Evolutionary conservation across 495 filamentous ascomycete species (phyloP), one percentile per base, ranked within the genome.

Genomic region (Copromyces sp.): DNA sequence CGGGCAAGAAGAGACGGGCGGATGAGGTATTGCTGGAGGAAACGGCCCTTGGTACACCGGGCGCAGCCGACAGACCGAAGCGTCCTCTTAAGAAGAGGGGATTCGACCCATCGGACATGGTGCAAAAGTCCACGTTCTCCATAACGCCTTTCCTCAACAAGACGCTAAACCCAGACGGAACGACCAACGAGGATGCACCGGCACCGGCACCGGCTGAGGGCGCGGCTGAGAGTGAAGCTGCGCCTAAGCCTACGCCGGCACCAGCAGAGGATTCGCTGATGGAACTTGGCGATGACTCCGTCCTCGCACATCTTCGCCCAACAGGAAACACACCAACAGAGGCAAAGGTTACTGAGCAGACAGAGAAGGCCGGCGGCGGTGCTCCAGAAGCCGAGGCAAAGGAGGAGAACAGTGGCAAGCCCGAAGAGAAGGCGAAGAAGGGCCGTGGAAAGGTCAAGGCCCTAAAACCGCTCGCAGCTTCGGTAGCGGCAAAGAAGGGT

Each of bases 141-240:
- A 94, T 98, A 74, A 98, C 94, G 2, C 94, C 94, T 1, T 96
- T 94, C 80, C 82, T 98, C 39, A 96, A 95, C 82, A 90, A 92
- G 70, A 92, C 91, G 8, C 84, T 87, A 53, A 90, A 84, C 75
- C 81, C 82, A 70, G 59, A 65, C 14, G 53, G 53, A 16, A 65
- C 29, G 7, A 65, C 53, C 53, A 69, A 70, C 3, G 42, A 73
- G 39, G 74, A 75, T 9, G 53, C 35, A 39, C 37, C 47, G 29
- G 16, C 35, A 39, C 37, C 47, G 29, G 16, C 47, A 14, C 12
- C 37, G 45, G 71, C 35, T 14, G 69, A 29, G 20, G 29, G 38
- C 4, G 38, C 37, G 12, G 45, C 69, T 37, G 39, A 47, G 14
- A 37, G 14, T 32, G 53, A 65, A 65, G 53, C 53, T 37, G 53